Base-by-base conservation (phyloP, 176 grass and related monocot genomes). In the Phragmites australis region DNA sequence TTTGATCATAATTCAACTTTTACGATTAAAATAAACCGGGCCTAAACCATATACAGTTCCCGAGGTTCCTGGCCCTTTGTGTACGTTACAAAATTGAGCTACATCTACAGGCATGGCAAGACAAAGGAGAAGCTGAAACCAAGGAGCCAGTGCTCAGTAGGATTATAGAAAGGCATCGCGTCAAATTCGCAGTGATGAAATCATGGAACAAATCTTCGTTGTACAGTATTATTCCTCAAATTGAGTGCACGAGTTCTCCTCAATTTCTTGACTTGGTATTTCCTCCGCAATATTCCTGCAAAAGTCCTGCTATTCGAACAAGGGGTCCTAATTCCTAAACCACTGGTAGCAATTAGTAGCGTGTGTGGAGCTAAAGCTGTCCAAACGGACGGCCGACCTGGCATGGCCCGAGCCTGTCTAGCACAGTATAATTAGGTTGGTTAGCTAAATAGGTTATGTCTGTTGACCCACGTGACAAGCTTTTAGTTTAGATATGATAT, bases 121-220 rank as follows among this genome's bases (percentile, higher is more conserved):
- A 53, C 67, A 37, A 46, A 72, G 42, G n/a, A 73, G 21, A 19
- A 68, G 78, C 70, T 49, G 70, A 81, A 85, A 68, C 47, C 50
- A 71, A 81, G 44, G 64, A 67, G 29, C 19, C 42, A 45, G 22
- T 21, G 43, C 18, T 6, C 22, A 47, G 41, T 14, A 57, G 52
- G 40, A 47, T 29, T 40, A 58, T 32, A 30, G 57, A 17, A 32
- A 2, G 26, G 59, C 58, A 15, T n/a, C 8, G 13, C 31, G 75
- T 79, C 75, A 51, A 52, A 6, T 40, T 45, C 65, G 25, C n/a
- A 16, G 43, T 27, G 66, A 44, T 72, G 32, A 85, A 43, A 51
- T n/a, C 65, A 79, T 78, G 17, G 42, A 71, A 72, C 56, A 79
- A 61, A 65, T 46, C 58, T 31, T 43, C 6, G 23, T 52, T 43